phyloP scores from a whole-genome alignment of 441 rosid genomes.

The Pelargonium fulgidum region DNA sequence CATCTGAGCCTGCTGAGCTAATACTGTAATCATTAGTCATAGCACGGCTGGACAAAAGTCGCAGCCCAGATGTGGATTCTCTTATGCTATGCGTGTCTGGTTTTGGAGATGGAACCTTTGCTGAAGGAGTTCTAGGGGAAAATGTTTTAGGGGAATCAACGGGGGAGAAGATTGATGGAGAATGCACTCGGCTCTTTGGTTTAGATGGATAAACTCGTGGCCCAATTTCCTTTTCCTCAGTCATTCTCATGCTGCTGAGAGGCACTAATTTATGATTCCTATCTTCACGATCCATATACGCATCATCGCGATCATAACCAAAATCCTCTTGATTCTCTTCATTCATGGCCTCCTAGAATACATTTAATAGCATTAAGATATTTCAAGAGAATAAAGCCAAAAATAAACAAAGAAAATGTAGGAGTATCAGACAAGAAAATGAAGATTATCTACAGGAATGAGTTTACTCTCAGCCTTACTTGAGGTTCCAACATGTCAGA shows the following conservation, averaged over 20 bases:
- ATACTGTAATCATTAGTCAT: constrained; percentile 26
- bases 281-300: constrained; percentile 26
- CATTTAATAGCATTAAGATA: constrained; percentile 4
- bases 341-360: constrained; percentile 28
- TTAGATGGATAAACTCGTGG: constrained; percentile 19
- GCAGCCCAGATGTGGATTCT: constrained; percentile 26
- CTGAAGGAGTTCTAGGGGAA: constrained; percentile 21
- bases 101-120: constrained; percentile 33
- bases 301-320: constrained; percentile 29
- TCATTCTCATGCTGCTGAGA: constrained; percentile 23
- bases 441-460: not conserved
- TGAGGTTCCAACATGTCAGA: constrained; percentile 29
- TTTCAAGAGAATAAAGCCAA: constrained; percentile 9
- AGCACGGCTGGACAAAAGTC: constrained; percentile 27
- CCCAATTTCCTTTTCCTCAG: constrained; percentile 19
- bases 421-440: not conserved
- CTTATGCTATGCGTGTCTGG: constrained; percentile 21
- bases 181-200: constrained; percentile 20
- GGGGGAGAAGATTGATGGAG: constrained; percentile 33
- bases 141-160: constrained; percentile 28
- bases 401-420: not conserved
- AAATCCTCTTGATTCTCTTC: constrained; percentile 29
- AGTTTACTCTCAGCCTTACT: constrained; percentile 25
- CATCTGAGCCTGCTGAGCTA: constrained; percentile 39
- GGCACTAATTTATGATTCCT: constrained; percentile 14